These are phyloP conservation scores for Fusarium sp. DNA, from an alignment of 2,329 filamentous ascomycete species.

Conservation along the genomic window DNA sequence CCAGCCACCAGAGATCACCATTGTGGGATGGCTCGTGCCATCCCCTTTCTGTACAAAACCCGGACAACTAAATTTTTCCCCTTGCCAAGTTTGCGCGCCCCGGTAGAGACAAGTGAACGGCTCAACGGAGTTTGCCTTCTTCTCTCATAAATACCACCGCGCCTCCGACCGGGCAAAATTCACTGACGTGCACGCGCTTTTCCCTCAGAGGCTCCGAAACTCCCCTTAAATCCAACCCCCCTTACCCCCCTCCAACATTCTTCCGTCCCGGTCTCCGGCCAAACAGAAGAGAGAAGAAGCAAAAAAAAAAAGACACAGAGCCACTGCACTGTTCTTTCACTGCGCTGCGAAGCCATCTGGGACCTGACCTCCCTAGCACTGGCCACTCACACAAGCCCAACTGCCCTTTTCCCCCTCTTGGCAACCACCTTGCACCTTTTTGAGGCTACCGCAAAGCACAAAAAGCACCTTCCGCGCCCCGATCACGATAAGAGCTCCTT, in stretches of 20 bases:
- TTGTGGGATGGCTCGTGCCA: constrained; percentile 23
- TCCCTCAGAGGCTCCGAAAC: constrained; percentile 54
- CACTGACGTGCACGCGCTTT: constrained; percentile 61
- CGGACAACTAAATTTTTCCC: constrained; percentile 53
- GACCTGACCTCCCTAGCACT: constrained; percentile 12
- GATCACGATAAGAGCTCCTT: constrained; percentile 38
- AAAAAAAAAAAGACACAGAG: constrained; percentile 36
- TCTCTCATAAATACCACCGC: constrained; percentile 61
- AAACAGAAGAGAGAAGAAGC: constrained; percentile 35
- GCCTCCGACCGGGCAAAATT: constrained; percentile 57
- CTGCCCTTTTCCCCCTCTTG: constrained; percentile 23
- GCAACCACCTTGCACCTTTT: constrained; percentile 34
- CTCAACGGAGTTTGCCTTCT: constrained; percentile 50
- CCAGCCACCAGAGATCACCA: constrained; percentile 26
- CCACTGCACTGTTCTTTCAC: constrained; percentile 4
- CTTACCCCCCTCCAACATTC: constrained; percentile 24
- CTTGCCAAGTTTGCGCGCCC: constrained; percentile 49
- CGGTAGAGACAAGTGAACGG: constrained; percentile 54
- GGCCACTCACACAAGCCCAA: constrained; percentile 21
- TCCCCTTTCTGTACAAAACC: constrained; percentile 36
- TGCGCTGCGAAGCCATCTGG: constrained; percentile 22
- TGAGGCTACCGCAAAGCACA: constrained; percentile 33
- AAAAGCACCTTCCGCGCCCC: constrained; percentile 36
- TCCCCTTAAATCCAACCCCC: constrained; percentile 47
- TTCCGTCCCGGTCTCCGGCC: constrained; percentile 30